Conservation (phyloP, 371 early-diverging fungal species). For the Actinomortierella ambigua region DNA sequence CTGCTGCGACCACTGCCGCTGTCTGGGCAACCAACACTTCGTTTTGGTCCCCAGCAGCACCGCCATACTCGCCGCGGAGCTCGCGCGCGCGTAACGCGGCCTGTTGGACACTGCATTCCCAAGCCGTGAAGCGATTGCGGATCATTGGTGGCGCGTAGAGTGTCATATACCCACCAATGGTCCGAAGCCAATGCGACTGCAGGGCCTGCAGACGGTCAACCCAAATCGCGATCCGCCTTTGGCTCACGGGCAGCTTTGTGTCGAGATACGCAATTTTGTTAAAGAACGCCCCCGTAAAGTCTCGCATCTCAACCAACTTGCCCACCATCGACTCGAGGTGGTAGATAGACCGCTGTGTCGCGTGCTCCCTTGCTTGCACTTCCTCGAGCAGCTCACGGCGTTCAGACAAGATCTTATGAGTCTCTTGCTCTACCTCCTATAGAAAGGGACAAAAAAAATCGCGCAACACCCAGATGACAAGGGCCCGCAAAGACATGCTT, state of each 20-base stretch:
- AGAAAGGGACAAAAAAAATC: background rate
- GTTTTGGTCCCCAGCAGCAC: too few species aligned
- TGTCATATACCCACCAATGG: slow-evolving; percentile 33
- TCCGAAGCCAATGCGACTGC: slow-evolving; percentile 39
- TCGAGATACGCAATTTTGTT: slow-evolving; percentile 42
- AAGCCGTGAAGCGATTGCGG: slow-evolving; percentile 23
- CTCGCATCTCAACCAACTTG: slow-evolving; percentile 40
- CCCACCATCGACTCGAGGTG: slow-evolving; percentile 43
- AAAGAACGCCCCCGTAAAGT: slow-evolving; percentile 42
- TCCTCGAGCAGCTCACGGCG: slow-evolving; percentile 23
- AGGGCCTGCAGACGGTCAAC: slow-evolving; percentile 40
- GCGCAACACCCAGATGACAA: background rate
- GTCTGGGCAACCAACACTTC: too few species aligned
- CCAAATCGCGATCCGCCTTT: slow-evolving; percentile 31
- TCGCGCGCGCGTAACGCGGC: slow-evolving; percentile 30
- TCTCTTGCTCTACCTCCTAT: slow-evolving; percentile 32
- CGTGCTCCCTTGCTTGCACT: slow-evolving; percentile 32
- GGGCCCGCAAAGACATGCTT: too few species aligned
- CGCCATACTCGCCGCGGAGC: slow-evolving; percentile 17
- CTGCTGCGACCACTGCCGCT: too few species aligned
- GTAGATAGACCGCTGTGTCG: slow-evolving; percentile 42
- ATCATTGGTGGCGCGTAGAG: slow-evolving; percentile 29
- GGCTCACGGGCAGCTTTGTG: slow-evolving; percentile 36
- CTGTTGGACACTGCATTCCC: slow-evolving; percentile 30
- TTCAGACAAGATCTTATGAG: slow-evolving; percentile 19